Evolutionary conservation across 768 basidiomycete genomes (phyloP).

Genomic region (Agaricus subrufescens): DNA sequence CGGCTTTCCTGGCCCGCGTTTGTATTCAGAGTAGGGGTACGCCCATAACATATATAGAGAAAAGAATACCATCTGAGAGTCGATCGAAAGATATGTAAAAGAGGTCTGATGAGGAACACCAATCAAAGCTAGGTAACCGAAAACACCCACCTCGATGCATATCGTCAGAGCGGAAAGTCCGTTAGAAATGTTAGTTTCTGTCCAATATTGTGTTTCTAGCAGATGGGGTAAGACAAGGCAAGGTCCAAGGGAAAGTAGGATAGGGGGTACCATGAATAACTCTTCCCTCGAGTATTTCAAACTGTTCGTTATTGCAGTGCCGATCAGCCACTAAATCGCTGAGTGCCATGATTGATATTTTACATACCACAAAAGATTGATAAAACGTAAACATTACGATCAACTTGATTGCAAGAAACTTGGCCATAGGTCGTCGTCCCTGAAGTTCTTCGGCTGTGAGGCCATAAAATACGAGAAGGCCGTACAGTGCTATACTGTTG

Average conservation of each 20-base stretch:
- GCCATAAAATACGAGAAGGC: constrained; percentile 78
- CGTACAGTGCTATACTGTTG: constrained; percentile 79
- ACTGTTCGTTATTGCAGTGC: constrained; percentile 32
- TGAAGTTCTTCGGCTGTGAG: constrained; percentile 76
- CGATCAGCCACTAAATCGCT: background rate
- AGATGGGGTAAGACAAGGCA: background rate
- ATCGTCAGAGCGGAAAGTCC: constrained; percentile 79
- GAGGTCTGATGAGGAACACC: constrained; percentile 4
- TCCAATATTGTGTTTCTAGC: constrained; percentile 77
- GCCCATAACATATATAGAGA: constrained; percentile 79
- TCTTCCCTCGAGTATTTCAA: constrained; percentile 56
- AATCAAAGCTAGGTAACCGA: background rate
- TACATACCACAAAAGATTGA: constrained; percentile 67
- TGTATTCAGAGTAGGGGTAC: constrained; percentile 70
- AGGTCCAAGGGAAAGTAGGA: background rate
- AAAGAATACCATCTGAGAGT: constrained; percentile 76
- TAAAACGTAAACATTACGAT: constrained; percentile 90
- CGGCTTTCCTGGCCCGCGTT: constrained; percentile 26
- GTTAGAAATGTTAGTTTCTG: constrained; percentile 76
- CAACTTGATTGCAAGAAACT: constrained; percentile 84
- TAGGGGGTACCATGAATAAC: constrained; percentile 59
- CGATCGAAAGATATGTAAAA: background rate
- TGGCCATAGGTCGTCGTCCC: constrained; percentile 72
- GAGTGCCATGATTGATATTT: background rate
- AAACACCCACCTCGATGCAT: constrained; percentile 66